Conservation (phyloP, 148 eudicot species). For the Polygonum aviculare region DNA sequence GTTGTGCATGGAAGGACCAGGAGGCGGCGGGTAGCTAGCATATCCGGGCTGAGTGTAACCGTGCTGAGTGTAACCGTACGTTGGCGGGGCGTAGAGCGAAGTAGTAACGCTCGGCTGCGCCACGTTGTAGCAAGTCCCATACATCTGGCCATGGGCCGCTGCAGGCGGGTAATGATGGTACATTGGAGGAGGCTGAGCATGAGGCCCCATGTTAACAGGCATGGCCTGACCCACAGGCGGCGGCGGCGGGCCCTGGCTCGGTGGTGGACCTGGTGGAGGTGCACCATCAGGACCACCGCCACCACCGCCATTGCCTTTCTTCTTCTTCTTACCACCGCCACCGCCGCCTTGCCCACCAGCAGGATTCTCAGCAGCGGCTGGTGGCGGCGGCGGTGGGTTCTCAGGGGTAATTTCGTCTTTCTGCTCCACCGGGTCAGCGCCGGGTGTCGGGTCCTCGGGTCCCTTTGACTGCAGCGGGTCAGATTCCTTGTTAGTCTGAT, state of each 20-base stretch:
- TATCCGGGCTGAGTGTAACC: not conserved
- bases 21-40: not conserved
- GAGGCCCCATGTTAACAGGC: not conserved
- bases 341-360: not conserved
- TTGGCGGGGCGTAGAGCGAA: not conserved
- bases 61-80: not conserved
- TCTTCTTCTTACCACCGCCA: conserved; percentile 17
- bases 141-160: not conserved
- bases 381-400: not conserved
- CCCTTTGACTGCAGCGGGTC: not conserved
- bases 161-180: not conserved
- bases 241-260: not conserved
- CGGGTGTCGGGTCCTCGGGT: not conserved
- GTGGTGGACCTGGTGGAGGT: not conserved
- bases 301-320: not conserved
- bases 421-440: not conserved
- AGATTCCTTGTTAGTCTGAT: not conserved
- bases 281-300: not conserved
- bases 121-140: not conserved
- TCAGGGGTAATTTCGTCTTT: not conserved
- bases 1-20: not conserved
- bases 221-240: not conserved
- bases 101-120: not conserved
- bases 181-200: not conserved
- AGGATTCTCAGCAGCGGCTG: not conserved